Percentiles rank a stretch among this genome's conserved stretches.
Evolutionary conservation across 2,329 filamentous ascomycete genomes (phyloP).

Genomic region (Penicillium expansum): DNA sequence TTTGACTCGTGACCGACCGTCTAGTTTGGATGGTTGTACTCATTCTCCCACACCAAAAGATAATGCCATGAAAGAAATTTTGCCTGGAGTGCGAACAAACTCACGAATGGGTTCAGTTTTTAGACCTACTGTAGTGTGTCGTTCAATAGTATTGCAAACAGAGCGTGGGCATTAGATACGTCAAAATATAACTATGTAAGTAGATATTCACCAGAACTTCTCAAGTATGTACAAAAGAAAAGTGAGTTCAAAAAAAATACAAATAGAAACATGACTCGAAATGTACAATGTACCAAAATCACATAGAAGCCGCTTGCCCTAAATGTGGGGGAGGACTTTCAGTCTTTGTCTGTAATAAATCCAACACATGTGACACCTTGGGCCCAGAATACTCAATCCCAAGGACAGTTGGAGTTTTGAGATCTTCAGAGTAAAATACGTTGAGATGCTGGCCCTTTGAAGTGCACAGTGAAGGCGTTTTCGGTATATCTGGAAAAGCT

Average conservation of each 20-base stretch:
- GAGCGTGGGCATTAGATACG: too few relatives aligned
- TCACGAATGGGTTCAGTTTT: background rate
- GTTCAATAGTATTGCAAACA: background rate
- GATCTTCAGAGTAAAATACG: slow-evolving; percentile 19
- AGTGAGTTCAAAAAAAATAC: background rate
- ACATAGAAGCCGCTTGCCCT: too few relatives aligned
- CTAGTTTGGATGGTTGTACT: too few relatives aligned
- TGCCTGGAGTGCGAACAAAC: too few relatives aligned
- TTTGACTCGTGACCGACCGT: too few relatives aligned
- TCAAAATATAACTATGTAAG: background rate
- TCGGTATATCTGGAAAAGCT: slow-evolving; percentile 20
- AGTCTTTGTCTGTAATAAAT: slow-evolving; percentile 14
- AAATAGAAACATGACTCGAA: background rate
- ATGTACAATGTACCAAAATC: background rate
- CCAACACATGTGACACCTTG: slow-evolving; percentile 17
- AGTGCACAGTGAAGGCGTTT: slow-evolving; percentile 3
- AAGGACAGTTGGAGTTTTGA: slow-evolving; percentile 13
- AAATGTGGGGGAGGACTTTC: background rate
- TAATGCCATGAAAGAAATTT: too few relatives aligned
- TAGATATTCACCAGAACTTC: background rate
- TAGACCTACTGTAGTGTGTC: background rate
- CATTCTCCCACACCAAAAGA: too few relatives aligned
- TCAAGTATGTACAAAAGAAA: background rate
- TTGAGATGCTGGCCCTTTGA: slow-evolving; percentile 10
- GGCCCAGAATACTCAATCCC: slow-evolving; percentile 25